Evolutionary conservation across 495 filamentous ascomycete genomes (phyloP).

Genomic region (Geoglossum glabrum): DNA sequence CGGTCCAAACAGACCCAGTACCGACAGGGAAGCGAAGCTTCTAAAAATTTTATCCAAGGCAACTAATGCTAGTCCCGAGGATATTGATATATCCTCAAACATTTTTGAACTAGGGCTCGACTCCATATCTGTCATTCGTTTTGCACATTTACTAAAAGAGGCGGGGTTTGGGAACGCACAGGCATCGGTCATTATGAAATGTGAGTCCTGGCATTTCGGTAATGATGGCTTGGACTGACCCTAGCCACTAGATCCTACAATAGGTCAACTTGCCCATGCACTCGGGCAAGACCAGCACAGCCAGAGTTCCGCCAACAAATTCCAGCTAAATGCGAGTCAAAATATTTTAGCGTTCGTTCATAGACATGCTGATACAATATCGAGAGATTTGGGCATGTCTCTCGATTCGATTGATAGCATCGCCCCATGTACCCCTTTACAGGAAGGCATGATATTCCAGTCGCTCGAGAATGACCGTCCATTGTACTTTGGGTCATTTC

Average conservation of each 20-base stretch:
- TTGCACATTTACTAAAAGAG: conserved; percentile 32
- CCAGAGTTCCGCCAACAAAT: neutral
- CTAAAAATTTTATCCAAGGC: conserved; percentile 30
- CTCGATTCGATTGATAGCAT: conserved; percentile 41
- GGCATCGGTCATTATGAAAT: conserved; percentile 43
- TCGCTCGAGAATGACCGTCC: conserved; percentile 31
- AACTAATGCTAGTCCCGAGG: conserved; percentile 19
- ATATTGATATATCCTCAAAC: conserved; percentile 34
- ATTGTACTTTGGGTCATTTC: conserved; percentile 54
- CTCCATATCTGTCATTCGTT: conserved; percentile 55
- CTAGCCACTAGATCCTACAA: conserved; percentile 26
- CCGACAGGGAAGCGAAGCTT: conserved; percentile 26
- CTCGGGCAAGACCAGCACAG: conserved; percentile 11
- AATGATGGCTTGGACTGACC: neutral
- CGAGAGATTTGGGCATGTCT: conserved; percentile 23
- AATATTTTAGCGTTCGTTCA: conserved; percentile 35
- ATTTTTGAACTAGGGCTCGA: conserved; percentile 71
- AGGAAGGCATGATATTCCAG: conserved; percentile 59
- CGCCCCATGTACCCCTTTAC: conserved; percentile 56
- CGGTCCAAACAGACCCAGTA: conserved; percentile 15
- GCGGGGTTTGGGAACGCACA: conserved; percentile 34
- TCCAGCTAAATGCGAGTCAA: conserved; percentile 24
- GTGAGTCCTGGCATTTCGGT: conserved; percentile 14
- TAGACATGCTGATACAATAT: conserved; percentile 27
- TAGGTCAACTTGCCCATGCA: conserved; percentile 27